Base-by-base conservation (phyloP, 441 rosid species). In the Gossypium lobatum region DNA sequence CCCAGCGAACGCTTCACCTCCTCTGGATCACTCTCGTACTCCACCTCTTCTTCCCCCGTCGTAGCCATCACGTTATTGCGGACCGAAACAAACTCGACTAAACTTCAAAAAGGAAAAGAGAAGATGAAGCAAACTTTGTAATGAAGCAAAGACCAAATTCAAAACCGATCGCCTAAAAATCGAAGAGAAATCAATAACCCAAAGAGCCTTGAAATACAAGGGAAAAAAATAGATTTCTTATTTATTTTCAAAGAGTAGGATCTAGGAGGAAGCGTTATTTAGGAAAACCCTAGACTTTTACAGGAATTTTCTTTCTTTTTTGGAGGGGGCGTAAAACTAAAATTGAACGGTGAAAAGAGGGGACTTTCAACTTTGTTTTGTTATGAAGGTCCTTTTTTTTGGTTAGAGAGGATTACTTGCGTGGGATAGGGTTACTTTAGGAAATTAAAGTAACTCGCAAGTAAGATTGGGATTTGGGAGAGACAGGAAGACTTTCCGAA, bases 11-110 rank as follows among this genome's bases (percentile, higher is more conserved):
- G 86, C 79, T 89, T 86, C 58, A 83, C 80, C 84, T 91, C 99
- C 79, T 92, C 99, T 0, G 93, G 94, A 84, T 95, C 98, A 76
- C 99, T 95, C 81, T 93, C 99, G 34, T 91, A 95, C 17, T 89
- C 98, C 61, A 84, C 74, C 23, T 88, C 96, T 57, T 82, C 93
- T 23, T 75, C 91, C 2, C 85, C 86, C 37, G 66, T 75, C 23
- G 80, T 73, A 23, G 89, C 83, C 92, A 89, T 89, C 72, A 57
- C n/a, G 20, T 26, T 87, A 25, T 21, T 34, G 17, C 28, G n/a
- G 67, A 73, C 55, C 59, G 52, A 72, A 72, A 52, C 72, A 66
- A 57, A 71, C 37, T 34, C 53, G 18, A 6, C n/a, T 13, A 20
- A 60, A 60, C 9, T 26, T 60, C 3, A 4, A 26, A 26, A 60